Conservation (phyloP, 2,329 filamentous ascomycete genomes). For the Dactylonectria estremocensis region DNA sequence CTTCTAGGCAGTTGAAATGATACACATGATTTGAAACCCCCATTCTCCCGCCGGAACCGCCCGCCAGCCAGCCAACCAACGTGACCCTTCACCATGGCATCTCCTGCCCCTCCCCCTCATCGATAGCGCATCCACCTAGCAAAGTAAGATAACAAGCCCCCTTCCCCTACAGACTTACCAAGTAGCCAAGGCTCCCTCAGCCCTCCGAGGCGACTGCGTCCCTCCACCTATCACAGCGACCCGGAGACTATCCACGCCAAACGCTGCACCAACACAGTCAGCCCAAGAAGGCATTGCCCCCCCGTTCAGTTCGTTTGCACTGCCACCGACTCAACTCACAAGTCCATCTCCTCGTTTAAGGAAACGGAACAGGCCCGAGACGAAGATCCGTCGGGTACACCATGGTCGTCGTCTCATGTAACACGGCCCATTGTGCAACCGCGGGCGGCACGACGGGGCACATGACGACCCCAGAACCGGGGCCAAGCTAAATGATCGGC, state of each 20-base stretch:
- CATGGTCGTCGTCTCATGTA: conserved; percentile 10
- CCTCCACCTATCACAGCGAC: not conserved
- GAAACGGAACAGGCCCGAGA: too few species aligned
- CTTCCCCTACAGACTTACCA: not conserved
- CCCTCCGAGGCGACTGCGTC: conserved; percentile 6
- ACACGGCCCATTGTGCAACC: conserved; percentile 8
- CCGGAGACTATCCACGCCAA: not conserved
- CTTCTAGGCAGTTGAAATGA: too few species aligned
- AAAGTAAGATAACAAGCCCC: conserved; percentile 26
- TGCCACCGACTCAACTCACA: not conserved
- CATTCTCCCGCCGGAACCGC: conserved; percentile 6
- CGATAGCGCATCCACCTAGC: conserved; percentile 10
- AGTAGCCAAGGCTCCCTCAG: conserved; percentile 20
- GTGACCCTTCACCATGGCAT: conserved; percentile 3
- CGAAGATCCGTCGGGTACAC: too few species aligned
- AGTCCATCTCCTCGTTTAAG: not conserved
- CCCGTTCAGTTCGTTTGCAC: not conserved
- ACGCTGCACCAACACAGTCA: not conserved
- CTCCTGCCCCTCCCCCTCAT: conserved; percentile 13
- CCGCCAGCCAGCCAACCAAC: not conserved
- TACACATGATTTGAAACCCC: not conserved
- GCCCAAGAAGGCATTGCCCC: not conserved
- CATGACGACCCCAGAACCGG: conserved; percentile 20
- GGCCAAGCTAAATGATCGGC: not conserved
- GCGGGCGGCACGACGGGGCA: conserved; percentile 10